phyloP scores from a whole-genome alignment of 2,329 filamentous ascomycete genomes.

The Epichloe elymi region DNA sequence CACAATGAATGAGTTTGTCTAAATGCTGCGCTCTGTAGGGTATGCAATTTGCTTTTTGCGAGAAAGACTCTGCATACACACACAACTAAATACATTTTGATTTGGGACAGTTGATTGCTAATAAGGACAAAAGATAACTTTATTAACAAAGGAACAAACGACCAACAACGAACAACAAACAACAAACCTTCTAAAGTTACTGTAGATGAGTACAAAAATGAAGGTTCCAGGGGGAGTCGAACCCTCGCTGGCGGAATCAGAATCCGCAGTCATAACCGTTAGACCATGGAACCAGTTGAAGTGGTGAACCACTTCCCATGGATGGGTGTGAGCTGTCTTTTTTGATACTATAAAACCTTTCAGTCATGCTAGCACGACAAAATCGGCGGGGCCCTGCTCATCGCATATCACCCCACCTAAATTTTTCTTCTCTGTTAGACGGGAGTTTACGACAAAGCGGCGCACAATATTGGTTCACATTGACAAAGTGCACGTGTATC shows the following conservation, averaged over 20 bases:
- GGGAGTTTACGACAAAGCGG: not conserved
- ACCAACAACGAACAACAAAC: not conserved
- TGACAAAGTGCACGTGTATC: not conserved
- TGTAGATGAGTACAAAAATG: slow-evolving; percentile 3
- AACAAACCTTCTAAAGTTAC: no score
- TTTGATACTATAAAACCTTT: not conserved
- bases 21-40: no score
- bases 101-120: no score
- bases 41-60: no score
- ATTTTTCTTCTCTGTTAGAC: slow-evolving; percentile 21
- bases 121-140: no score
- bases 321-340: not conserved
- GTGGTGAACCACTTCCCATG: slow-evolving; percentile 16
- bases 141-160: not conserved
- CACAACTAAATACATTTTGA: no score
- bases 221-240: slow-evolving; percentile 23
- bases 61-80: no score
- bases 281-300: slow-evolving; percentile 21
- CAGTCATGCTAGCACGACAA: accelerated
- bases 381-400: not conserved
- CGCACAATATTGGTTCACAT: not conserved
- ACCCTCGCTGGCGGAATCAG: slow-evolving; percentile 25
- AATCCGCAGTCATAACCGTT: slow-evolving; percentile 25
- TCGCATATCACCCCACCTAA: slow-evolving; percentile 19
- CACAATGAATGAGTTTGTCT: no score